Conservation (phyloP, 306 rosid genomes). For the Cucurbita argyrosperma region DNA sequence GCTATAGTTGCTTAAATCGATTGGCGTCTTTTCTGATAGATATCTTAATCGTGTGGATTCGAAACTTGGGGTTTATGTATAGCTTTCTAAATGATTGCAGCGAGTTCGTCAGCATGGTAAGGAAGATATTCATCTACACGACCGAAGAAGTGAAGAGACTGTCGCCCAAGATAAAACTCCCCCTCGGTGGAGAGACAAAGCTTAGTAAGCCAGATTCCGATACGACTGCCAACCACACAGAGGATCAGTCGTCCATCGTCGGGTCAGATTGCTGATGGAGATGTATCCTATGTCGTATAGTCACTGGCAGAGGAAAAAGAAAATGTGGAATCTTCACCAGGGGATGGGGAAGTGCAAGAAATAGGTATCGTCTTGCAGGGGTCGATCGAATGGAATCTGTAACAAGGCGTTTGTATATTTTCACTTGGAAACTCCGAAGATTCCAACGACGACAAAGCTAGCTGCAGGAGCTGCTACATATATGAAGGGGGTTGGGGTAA, state of each 20-base stretch:
- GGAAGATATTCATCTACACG: constrained; percentile 88
- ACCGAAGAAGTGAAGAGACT: constrained; percentile 81
- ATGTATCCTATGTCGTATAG: neutral
- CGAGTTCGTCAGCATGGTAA: constrained; percentile 82
- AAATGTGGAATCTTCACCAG: neutral
- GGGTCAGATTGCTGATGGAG: constrained; percentile 46
- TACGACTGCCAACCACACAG: constrained; percentile 43
- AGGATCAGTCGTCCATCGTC: constrained; percentile 60
- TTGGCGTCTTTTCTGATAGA: neutral
- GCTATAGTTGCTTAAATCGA: neutral
- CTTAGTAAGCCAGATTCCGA: constrained; percentile 49
- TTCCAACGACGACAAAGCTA: neutral
- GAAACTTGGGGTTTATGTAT: neutral
- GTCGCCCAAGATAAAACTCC: constrained; percentile 64
- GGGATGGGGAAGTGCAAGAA: neutral
- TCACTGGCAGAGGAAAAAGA: neutral
- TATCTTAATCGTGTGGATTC: neutral
- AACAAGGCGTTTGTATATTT: neutral
- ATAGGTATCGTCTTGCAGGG: neutral
- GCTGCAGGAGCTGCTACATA: neutral
- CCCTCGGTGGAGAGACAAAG: constrained; percentile 36
- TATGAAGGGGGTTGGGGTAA: neutral
- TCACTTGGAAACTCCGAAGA: neutral
- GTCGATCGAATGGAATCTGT: constrained; percentile 2
- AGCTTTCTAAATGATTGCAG: constrained; percentile 28